Percentiles rank a stretch among this genome's conserved stretches.
Evolutionary conservation across 768 basidiomycete species (phyloP).

Genomic region (Leccinum broughii): DNA sequence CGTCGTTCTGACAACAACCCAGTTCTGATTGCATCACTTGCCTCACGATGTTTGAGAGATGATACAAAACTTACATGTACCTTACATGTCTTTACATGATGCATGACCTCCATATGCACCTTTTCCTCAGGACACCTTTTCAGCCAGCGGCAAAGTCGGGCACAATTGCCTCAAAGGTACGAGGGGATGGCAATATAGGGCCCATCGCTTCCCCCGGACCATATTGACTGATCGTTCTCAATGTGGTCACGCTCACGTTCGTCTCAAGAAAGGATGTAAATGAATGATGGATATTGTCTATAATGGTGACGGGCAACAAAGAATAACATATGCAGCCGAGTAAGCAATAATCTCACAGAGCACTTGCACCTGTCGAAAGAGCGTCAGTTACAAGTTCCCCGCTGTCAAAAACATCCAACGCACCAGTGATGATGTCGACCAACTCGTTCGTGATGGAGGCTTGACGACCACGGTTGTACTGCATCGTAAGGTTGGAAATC

Average conservation of each 20-base stretch:
- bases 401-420: slow-evolving; percentile 23
- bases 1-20: background rate
- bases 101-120: slow-evolving; percentile 26
- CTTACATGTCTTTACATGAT: slow-evolving; percentile 32
- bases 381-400: background rate
- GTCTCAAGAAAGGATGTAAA: slow-evolving; percentile 5
- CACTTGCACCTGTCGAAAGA: slow-evolving; percentile 44
- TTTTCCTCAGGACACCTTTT: background rate
- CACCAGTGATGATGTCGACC: slow-evolving; percentile 90
- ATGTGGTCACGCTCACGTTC: slow-evolving; percentile 1
- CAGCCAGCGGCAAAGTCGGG: background rate
- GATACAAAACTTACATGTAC: slow-evolving; percentile 42
- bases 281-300: slow-evolving; percentile 28
- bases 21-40: slow-evolving; percentile 38
- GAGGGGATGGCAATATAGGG: background rate
- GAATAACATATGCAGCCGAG: slow-evolving; percentile 14
- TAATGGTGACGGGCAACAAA: slow-evolving; percentile 9
- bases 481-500: slow-evolving; percentile 84
- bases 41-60: slow-evolving; percentile 18
- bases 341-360: slow-evolving; percentile 37
- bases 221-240: background rate
- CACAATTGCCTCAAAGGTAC: background rate
- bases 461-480: slow-evolving; percentile 99
- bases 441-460: slow-evolving; percentile 96
- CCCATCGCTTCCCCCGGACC: background rate